Conservation (phyloP, 2,329 filamentous ascomycete species). For the Colletotrichum tropicicola region DNA sequence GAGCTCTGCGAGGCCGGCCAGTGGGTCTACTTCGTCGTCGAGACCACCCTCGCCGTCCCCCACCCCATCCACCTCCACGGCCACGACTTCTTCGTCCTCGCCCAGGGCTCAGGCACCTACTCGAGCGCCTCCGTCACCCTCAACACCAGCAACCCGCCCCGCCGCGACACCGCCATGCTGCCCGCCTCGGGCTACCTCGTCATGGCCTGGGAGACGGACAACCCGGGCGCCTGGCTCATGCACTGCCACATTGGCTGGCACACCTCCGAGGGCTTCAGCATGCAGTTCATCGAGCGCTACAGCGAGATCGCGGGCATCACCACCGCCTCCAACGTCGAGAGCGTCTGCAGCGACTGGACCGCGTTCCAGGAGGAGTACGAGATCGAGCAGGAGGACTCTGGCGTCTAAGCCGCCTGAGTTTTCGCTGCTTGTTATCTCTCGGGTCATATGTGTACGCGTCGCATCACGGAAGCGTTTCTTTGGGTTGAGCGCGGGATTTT, state of each 20-base stretch:
- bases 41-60: conserved; percentile 34
- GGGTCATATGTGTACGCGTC: too few species aligned
- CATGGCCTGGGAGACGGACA: conserved; percentile 58
- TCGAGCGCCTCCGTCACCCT: conserved; percentile 18
- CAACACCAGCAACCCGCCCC: conserved; percentile 53
- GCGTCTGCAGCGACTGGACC: conserved; percentile 32
- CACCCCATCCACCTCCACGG: conserved; percentile 49
- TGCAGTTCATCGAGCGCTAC: conserved; percentile 35
- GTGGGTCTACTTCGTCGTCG: conserved; percentile 42
- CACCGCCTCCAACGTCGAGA: conserved; percentile 12
- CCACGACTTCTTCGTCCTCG: conserved; percentile 42
- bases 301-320: conserved; percentile 30
- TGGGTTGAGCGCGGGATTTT: too few species aligned
- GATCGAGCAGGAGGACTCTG: conserved; percentile 34
- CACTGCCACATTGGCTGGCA: conserved; percentile 63
- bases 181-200: conserved; percentile 53
- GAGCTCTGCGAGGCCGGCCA: conserved; percentile 35
- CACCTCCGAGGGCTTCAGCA: conserved; percentile 34
- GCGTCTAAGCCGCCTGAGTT: conserved; percentile 20
- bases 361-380: conserved; percentile 16
- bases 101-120: conserved; percentile 29
- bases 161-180: conserved; percentile 61
- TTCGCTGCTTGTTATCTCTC: too few species aligned
- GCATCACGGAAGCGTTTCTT: too few species aligned
- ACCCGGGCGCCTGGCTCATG: conserved; percentile 59